Evolutionary conservation across 192 early-diverging fungal species (phyloP), one percentile per base, ranked within the genome.

Genomic region (Kappamyces sp.): DNA sequence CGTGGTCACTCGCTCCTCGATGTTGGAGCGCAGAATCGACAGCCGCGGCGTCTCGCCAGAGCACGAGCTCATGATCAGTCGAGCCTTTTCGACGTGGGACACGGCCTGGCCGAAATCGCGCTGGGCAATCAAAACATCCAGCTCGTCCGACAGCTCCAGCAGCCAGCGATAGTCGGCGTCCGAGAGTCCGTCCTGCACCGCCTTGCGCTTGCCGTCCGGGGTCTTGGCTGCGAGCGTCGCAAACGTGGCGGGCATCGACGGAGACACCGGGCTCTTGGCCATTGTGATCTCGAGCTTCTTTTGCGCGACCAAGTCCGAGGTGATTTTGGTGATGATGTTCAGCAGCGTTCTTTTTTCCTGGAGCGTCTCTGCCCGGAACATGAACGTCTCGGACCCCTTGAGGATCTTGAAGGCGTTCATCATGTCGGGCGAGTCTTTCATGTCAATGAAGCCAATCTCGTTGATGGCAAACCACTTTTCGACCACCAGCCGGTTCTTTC

Each of bases 91-190:
- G 48, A 88, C 80, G 45, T 73, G 66, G 3, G 64, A 63, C 1
- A 91, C 89, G 4, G 91, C 89, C n/a, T 68, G 63, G 38, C 89
- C 85, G 70, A 96, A 96, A 60, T 96, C 91, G 38, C 93, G 73
- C 33, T 89, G 81, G 0, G 93, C 94, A 75, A 99, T 94, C 32
- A 87, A 68, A 5, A 99, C 92, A 52, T 96, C 96, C 45, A 99
- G 67, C 47, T 89, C 84, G 67, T 96, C 92, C 4, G 86, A 75
- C 47, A 93, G 78, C 54, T 91, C 86, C 45, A 73, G 75, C 11
- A 91, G 53, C 84, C 84, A 87, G 15, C 47, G 71, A 8, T 53
- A 45, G 6, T 81, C 74, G 9, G 57, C 34, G 12, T 33, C 31
- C 22, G 33, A 29, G 5, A 75, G 45, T 7, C 60, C 48, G 34